Base-by-base conservation (phyloP, 2,329 filamentous ascomycete species). In the Magnaporthales sp. region DNA sequence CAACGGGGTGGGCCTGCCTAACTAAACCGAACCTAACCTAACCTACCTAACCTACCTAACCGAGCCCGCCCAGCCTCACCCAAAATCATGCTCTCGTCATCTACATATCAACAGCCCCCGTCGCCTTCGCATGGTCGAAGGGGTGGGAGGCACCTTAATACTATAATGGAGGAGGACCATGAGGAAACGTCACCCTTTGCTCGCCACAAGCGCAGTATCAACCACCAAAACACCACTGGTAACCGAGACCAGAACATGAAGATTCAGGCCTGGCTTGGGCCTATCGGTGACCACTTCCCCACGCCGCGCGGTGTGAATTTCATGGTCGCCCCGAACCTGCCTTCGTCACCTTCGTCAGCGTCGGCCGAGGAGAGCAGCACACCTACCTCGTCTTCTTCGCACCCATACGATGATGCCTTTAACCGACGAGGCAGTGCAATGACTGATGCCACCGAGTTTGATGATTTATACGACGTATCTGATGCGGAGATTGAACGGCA, bases 381-480 rank as follows among this genome's bases (percentile, higher is more conserved):
- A 66, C 79, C 78, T 51, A 77, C 74, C 13, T 68, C 72, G n/a
- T 81, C 77, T 65, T 86, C 84, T 67, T 86, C 81, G 66, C 83
- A 81, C 72, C 81, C 79, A 10, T 84, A 81, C 56, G 83, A 85
- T 90, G 88, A 84, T 69, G 31, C 7, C 62, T 58, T 22, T 4
- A 64, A 64, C 32, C 83, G 76, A 69, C 82, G 86, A 71, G 80
- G 81, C 72, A 90, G 84, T 80, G 78, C 82, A 71, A 80, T 84
- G 75, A 89, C 89, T 70, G 86, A 87, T 71, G 83, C 84, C 69
- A 91, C 86, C 71, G 89, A 92, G 70, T 94, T 94, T 72, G 91
- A 96, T 77, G 92, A 96, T 72, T 80, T 97, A 63, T 97, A 97
- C 76, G 91, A 95, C 76, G 84, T 92, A 58, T 93, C 91, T 19